These are phyloP conservation scores for Yarrowia phangngaensis DNA, from an alignment of 805 yeast genomes.

Conservation along the genomic window DNA sequence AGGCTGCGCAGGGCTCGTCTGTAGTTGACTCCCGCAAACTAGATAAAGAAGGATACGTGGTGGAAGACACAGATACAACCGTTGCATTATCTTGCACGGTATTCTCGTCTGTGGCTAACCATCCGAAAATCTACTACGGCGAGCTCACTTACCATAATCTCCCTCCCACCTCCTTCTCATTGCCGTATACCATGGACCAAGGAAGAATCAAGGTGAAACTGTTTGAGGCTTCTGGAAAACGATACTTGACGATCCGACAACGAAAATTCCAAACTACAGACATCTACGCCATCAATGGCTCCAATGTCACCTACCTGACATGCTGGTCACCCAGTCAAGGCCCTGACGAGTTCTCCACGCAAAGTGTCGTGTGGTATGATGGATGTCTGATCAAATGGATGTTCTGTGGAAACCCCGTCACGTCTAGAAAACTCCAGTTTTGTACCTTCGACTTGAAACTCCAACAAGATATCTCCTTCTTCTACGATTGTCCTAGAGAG, in stretches of 20 bases:
- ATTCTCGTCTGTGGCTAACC: slow-evolving; percentile 1
- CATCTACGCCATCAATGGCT: slow-evolving; percentile 1
- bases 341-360: slow-evolving; percentile 5
- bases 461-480: slow-evolving; percentile 2
- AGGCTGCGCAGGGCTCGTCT: not conserved
- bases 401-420: slow-evolving; percentile 8
- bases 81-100: slow-evolving; percentile 10
- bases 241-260: slow-evolving; percentile 5
- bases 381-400: slow-evolving; percentile 12
- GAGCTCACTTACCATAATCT: slow-evolving; percentile 1
- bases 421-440: slow-evolving; percentile 1
- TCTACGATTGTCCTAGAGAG: slow-evolving; percentile 1
- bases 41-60: not conserved
- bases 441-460: slow-evolving; percentile 7
- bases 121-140: slow-evolving; percentile 9
- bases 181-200: slow-evolving; percentile 13
- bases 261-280: slow-evolving; percentile 13
- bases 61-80: not conserved
- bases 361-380: slow-evolving; percentile 14
- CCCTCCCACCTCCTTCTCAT: not conserved
- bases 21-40: not conserved
- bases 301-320: slow-evolving; percentile 4
- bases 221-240: slow-evolving; percentile 11
- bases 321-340: slow-evolving; percentile 4
- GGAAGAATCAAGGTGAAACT: slow-evolving; percentile 12